Evolutionary conservation across 73 alveolate species (phyloP).

Genomic region (Urostyla sp.): DNA sequence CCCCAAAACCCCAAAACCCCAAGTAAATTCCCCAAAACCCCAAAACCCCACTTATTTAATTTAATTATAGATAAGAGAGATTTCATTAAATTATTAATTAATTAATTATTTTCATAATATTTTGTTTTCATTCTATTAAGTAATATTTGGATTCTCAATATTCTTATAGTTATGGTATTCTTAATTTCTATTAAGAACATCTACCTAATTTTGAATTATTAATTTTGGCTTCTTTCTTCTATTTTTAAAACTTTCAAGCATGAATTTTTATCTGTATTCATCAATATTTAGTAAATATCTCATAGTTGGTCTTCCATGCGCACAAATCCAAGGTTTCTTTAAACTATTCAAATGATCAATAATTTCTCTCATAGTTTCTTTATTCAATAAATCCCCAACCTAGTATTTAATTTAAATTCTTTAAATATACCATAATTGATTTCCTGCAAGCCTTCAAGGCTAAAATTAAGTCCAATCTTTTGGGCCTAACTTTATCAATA

Average conservation of each 20-base stretch:
- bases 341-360: slow-evolving; percentile 62
- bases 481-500: slow-evolving; percentile 65
- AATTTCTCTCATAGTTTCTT: slow-evolving; percentile 65
- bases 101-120: neutral
- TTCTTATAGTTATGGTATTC: neutral
- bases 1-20: too few species aligned
- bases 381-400: slow-evolving; percentile 74
- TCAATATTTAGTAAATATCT: slow-evolving; percentile 67
- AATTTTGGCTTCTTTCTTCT: neutral
- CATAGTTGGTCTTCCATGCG: slow-evolving; percentile 90
- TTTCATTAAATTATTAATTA: neutral
- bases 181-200: neutral
- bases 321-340: slow-evolving; percentile 84
- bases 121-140: neutral
- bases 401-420: too few species aligned
- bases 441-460: slow-evolving; percentile 81
- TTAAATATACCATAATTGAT: slow-evolving; percentile 80
- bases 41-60: too few species aligned
- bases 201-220: neutral
- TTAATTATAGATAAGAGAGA: too few species aligned
- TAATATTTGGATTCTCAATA: neutral
- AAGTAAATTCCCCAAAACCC: too few species aligned
- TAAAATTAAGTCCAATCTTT: slow-evolving; percentile 65
- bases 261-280: neutral
- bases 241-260: neutral